These are phyloP conservation scores for Cicer bijugum DNA, from an alignment of 306 rosid species.

Conservation along the genomic window DNA sequence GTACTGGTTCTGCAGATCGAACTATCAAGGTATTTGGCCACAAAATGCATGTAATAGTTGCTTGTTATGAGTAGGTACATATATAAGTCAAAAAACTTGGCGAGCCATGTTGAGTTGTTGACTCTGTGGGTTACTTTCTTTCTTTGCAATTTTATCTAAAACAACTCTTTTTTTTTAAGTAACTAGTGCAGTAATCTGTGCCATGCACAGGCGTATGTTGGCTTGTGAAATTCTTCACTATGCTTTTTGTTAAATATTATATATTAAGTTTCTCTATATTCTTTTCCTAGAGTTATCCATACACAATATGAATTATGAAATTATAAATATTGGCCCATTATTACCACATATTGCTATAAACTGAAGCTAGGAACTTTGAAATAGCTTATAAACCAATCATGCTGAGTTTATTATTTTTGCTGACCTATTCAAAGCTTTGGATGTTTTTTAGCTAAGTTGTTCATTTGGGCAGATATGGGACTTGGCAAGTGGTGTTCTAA, in stretches of 20 bases:
- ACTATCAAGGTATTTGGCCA: constrained; percentile 82
- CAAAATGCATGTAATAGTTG: constrained; percentile 38
- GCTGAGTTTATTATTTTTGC: neutral
- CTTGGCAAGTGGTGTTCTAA: constrained; percentile 81
- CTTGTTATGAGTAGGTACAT: constrained; percentile 11
- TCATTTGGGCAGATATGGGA: constrained; percentile 87
- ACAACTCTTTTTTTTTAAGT: constrained; percentile 3
- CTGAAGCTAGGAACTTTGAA: constrained; percentile 11
- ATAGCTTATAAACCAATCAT: constrained; percentile 29
- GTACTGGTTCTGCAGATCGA: constrained; percentile 99
- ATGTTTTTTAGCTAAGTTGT: constrained; percentile 37
- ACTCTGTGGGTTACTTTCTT: constrained; percentile 21
- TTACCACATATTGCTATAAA: constrained; percentile 6
- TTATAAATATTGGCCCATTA: constrained; percentile 2
- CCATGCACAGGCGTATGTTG: neutral
- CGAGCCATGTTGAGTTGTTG: constrained; percentile 39
- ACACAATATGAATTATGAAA: neutral
- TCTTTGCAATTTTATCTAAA: constrained; percentile 28
- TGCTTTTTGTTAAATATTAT: neutral
- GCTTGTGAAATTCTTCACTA: constrained; percentile 3
- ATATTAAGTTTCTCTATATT: constrained; percentile 16
- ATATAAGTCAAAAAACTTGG: constrained; percentile 13
- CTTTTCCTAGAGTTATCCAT: constrained; percentile 13
- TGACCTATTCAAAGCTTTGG: constrained; percentile 36
- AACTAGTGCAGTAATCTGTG: neutral